Base-by-base conservation (phyloP, 306 rosid species). In the Vigna mungo region DNA sequence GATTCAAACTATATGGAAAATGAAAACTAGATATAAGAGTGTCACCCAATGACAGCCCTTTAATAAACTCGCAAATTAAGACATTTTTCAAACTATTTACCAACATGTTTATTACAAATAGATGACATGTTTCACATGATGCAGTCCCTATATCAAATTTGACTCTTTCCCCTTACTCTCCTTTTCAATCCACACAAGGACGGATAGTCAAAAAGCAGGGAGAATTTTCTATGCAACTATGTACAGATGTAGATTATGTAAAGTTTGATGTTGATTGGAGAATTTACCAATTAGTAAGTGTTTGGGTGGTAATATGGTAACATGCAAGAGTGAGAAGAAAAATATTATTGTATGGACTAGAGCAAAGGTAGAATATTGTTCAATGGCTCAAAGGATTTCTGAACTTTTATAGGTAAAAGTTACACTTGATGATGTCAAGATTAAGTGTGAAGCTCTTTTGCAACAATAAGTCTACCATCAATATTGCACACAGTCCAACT, bases 31-130 rank as follows among this genome's bases (percentile, higher is more conserved):
- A 75, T 20, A 37, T 49, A 39, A 49, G 59, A 3, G 56, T 68
- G 69, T 39, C 51, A 81, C 64, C 30, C 58, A 67, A 58, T 4
- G 43, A 73, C 53, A 34, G 53, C 55, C 48, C 80, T 66, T 74
- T 51, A 36, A 3, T 25, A 54, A 68, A 54, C 56, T 11, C 20
- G 21, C 41, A 32, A 62, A 75, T 39, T 18, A 47, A 20, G 23
- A 9, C 23, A 21, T 36, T 77, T 75, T 51, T 48, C 52, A 18
- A 75, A 49, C 52, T 51, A 30, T 58, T 73, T 9, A 44, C 44
- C 68, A 60, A 46, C 18, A 7, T 0, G 11, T 43, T 44, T 23
- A 65, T 27, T 25, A 25, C 30, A n/a, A 14, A 32, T 39, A 39
- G 27, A 43, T 55, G 15, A 58, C 52, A 27, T 46, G 20, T 77